Evolutionary conservation across 179 eudicot species (phyloP), one percentile per base, ranked within the genome.

Genomic region (Vitellaria paradoxa): DNA sequence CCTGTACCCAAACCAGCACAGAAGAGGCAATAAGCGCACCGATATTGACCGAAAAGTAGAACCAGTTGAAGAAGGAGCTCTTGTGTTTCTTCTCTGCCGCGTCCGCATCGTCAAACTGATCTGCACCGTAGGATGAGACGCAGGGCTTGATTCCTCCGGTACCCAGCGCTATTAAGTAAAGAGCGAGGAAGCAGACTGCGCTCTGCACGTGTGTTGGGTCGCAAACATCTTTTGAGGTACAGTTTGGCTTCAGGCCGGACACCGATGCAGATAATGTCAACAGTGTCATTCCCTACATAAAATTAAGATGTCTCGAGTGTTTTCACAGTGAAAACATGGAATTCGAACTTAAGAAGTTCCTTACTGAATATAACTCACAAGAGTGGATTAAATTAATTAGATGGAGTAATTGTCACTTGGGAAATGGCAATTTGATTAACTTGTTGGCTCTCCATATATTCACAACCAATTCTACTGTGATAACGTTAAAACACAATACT

Each of bases 131-230:
- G 10, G 90, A 83, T 46, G 90, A 87, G 49, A 87, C 90, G 37
- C 88, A 87, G 0, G 90, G 90, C 82, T 85, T 87, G 61, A 85
- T 85, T 49, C 90, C 88, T 4, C 90, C 90, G 0, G 90, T 87
- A 23, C 88, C 88, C 13, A 87, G 78, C 18, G 88, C 88, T 14
- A 87, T 65, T 12, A 87, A 62, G 77, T 85, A 88, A 0, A 89
- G 87, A 17, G 85, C 81, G 5, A 77, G 2, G 59, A 82, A 87
- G 66, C 75, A 75, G 0, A 80, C 60, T 24, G 84, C 80, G 9
- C 77, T 78, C 72, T 87, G 83, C 8, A 59, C 0, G 7, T 62
- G 26, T 21, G 90, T 84, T 11, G 92, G 79, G 70, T 72, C 61
- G 57, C 85, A 86, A 9, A 8, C 64, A 72, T 79, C 79, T 23